These are phyloP conservation scores for Apiospora koreana DNA, from an alignment of 2,329 filamentous ascomycete species.

Conservation along the genomic window DNA sequence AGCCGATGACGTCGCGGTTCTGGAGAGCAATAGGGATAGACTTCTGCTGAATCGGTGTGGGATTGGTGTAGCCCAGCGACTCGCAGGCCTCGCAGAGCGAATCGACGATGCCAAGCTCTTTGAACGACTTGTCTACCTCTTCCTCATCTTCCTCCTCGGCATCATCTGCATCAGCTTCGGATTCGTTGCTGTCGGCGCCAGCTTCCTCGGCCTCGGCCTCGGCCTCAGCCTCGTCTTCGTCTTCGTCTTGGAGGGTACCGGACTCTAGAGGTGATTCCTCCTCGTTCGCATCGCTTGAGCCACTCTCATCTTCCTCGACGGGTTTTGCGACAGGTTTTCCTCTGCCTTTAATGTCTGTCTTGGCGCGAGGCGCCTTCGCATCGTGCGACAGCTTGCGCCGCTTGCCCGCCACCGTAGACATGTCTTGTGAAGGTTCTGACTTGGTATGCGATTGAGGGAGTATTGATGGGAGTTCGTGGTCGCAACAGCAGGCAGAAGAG, in stretches of 20 bases:
- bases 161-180: conserved; percentile 26
- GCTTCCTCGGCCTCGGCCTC: conserved; percentile 33
- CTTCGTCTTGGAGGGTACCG: conserved; percentile 24
- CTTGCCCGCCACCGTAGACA: conserved; percentile 37
- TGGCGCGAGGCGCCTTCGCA: neutral
- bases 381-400: conserved; percentile 40
- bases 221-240: conserved; percentile 22
- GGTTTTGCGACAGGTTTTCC: neutral
- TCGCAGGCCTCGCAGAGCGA: conserved; percentile 87
- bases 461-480: neutral
- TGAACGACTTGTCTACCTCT: conserved; percentile 59
- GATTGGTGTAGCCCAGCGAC: conserved; percentile 76
- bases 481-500: neutral
- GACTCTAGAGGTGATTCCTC: conserved; percentile 21
- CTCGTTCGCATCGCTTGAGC: neutral
- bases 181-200: conserved; percentile 6
- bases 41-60: conserved; percentile 87
- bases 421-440: conserved; percentile 21
- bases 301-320: neutral
- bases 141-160: conserved; percentile 25
- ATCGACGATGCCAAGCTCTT: conserved; percentile 78
- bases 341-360: neutral
- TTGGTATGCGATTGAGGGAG: neutral
- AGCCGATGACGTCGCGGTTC: conserved; percentile 84
- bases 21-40: conserved; percentile 80